Conservation (phyloP, 352 stramenopile species). For the Phytophthora vignae region DNA sequence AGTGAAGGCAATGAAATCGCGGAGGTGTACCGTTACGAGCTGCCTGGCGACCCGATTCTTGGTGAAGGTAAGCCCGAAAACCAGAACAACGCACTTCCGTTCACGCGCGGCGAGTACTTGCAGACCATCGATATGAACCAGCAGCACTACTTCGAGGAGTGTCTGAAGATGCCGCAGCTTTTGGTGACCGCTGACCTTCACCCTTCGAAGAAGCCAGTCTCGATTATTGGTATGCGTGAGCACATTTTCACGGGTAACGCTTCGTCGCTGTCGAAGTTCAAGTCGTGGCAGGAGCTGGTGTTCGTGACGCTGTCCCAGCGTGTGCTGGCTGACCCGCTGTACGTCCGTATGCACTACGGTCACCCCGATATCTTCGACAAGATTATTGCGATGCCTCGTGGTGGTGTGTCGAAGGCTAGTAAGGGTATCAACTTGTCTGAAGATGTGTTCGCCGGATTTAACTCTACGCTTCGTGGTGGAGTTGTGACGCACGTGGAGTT, state of each 20-base stretch:
- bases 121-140: slow-evolving; percentile 94
- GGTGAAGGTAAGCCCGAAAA: slow-evolving; percentile 91
- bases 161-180: slow-evolving; percentile 85
- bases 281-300: slow-evolving; percentile 81
- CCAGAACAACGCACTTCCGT: slow-evolving; percentile 89
- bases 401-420: slow-evolving; percentile 80
- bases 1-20: slow-evolving; percentile 70
- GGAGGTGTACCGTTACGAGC: slow-evolving; percentile 79
- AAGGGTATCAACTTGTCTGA: slow-evolving; percentile 87
- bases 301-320: slow-evolving; percentile 85
- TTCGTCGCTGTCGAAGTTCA: slow-evolving; percentile 83
- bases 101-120: slow-evolving; percentile 86
- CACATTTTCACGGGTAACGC: slow-evolving; percentile 87
- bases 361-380: slow-evolving; percentile 88
- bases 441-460: slow-evolving; percentile 86
- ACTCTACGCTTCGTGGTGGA: slow-evolving; percentile 69
- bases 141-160: slow-evolving; percentile 91
- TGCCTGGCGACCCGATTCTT: slow-evolving; percentile 84
- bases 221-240: slow-evolving; percentile 87
- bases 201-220: slow-evolving; percentile 74
- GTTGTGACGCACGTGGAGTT: slow-evolving; percentile 80
- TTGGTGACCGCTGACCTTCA: slow-evolving; percentile 72
- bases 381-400: slow-evolving; percentile 70
- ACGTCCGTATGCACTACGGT: slow-evolving; percentile 83
- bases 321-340: slow-evolving; percentile 79